Evolutionary conservation across 306 rosid genomes (phyloP), one percentile per base, ranked within the genome.

Genomic region (Castanopsis chinensis): DNA sequence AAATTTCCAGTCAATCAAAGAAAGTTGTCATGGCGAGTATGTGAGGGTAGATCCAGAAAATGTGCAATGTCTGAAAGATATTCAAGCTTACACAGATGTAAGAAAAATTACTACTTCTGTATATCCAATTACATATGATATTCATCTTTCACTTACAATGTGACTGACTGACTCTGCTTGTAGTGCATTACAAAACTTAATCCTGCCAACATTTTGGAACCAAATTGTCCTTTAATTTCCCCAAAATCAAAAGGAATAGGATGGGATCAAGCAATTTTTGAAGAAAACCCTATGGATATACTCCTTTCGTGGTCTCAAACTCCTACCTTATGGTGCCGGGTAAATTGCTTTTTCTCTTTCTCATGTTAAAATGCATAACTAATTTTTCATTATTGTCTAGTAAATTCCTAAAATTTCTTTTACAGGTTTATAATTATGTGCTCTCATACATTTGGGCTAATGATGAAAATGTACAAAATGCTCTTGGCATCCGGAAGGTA

Each of bases 141-240:
- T 59, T 59, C 17, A 25, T 5, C 25, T 21, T 59, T 9, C 23
- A 57, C 45, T 37, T 21, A 45, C 57, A 12, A 13, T 56, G 65
- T 1, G n/a, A 56, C 55, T 73, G 15, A 69, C 58, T 11, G 8
- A 27, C 21, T 69, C 0, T 35, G 10, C 7, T 72, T 77, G 71
- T 71, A 85, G 90, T 76, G 86, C 59, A n/a, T 83, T 54, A 76
- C 74, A 28, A 82, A 79, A 68, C 55, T 87, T 64, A 43, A 82
- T 18, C 0, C 0, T 13, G 30, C 60, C 65, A 68, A 87, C 30
- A 82, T 84, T 70, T 64, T 84, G 84, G 88, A 87, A 60, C 88
- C 88, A 56, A 19, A 57, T 0, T 87, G 90, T 55, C 4, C 54
- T 64, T 60, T 68, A 68, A 3, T 80, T 76, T 49, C 84, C 4